A percentile compares a stretch with the other conserved stretches of the same genome.
Conservation (phyloP, 495 filamentous ascomycete species). For the Penicillium maclennaniae region DNA sequence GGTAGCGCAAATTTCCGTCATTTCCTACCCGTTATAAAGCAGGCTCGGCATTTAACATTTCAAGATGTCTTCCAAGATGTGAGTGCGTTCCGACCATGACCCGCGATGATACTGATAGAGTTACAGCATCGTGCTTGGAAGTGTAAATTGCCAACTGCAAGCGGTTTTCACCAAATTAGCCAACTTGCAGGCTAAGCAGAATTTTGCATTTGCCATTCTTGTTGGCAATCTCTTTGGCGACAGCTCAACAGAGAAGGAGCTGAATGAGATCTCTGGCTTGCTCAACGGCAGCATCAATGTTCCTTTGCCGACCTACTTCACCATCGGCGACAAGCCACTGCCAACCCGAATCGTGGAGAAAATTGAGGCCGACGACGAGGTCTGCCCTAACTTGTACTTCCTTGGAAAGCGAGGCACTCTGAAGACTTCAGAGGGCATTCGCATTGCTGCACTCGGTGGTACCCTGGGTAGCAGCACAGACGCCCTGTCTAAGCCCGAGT, state of each 20-base stretch:
- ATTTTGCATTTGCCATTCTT: slow-evolving; percentile 78
- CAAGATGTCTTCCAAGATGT: slow-evolving; percentile 63
- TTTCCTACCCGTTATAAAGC: neutral
- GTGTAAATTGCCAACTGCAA: slow-evolving; percentile 68
- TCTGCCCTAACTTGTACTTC: slow-evolving; percentile 84
- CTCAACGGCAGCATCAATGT: slow-evolving; percentile 67
- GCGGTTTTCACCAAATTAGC: slow-evolving; percentile 73
- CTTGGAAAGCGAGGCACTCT: slow-evolving; percentile 79
- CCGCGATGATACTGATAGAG: neutral
- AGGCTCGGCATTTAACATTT: neutral
- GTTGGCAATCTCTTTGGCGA: slow-evolving; percentile 75
- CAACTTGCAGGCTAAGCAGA: slow-evolving; percentile 76
- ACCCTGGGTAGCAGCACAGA: slow-evolving; percentile 15
- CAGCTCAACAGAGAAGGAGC: slow-evolving; percentile 45
- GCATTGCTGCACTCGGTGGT: slow-evolving; percentile 79
- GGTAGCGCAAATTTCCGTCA: neutral
- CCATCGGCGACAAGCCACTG: slow-evolving; percentile 63
- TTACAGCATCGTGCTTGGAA: slow-evolving; percentile 73
- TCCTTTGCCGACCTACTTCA: slow-evolving; percentile 83
- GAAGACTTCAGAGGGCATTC: slow-evolving; percentile 85
- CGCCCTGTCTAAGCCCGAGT: slow-evolving; percentile 19
- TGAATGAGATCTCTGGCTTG: slow-evolving; percentile 56
- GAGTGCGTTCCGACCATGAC: slow-evolving; percentile 24
- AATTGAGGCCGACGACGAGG: slow-evolving; percentile 72
- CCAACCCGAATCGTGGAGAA: slow-evolving; percentile 65